phyloP scores from a whole-genome alignment of 768 basidiomycete genomes.

The Phaffia tasmanica region DNA sequence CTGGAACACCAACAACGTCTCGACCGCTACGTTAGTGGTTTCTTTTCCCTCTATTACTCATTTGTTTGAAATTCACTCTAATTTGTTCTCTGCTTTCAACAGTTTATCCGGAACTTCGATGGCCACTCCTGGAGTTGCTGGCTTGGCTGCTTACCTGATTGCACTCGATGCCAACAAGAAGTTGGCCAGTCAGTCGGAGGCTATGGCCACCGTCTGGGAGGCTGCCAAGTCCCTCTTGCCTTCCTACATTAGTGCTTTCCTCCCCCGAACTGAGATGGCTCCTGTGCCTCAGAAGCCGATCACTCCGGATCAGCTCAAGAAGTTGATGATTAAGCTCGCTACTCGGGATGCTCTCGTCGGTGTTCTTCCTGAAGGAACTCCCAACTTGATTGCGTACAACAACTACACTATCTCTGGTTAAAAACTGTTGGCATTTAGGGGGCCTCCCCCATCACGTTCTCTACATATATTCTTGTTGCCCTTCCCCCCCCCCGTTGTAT shows the following conservation, averaged over 20 bases:
- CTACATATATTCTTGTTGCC: too few species aligned
- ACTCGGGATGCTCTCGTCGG: conserved; percentile 46
- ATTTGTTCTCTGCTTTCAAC: conserved; percentile 11
- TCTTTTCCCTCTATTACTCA: conserved; percentile 46
- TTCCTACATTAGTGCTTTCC: conserved; percentile 49
- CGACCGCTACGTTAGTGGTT: conserved; percentile 42
- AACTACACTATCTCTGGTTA: conserved; percentile 24
- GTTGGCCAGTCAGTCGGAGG: conserved; percentile 9
- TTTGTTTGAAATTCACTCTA: background rate
- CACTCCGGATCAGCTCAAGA: conserved; percentile 64
- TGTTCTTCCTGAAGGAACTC: conserved; percentile 38
- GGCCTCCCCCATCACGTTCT: too few species aligned
- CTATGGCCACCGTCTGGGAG: conserved; percentile 30
- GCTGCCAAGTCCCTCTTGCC: conserved; percentile 46
- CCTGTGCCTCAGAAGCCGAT: conserved; percentile 38
- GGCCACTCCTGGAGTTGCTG: conserved; percentile 85
- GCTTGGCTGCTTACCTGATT: conserved; percentile 80
- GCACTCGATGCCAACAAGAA: conserved; percentile 60
- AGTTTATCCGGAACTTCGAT: conserved; percentile 64
- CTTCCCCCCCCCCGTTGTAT: too few species aligned
- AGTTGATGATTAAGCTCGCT: conserved; percentile 54
- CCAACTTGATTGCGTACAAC: conserved; percentile 32
- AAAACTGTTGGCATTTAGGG: background rate
- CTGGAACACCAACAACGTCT: conserved; percentile 53
- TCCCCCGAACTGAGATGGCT: conserved; percentile 25